phyloP scores from a whole-genome alignment of 2,329 filamentous ascomycete species.

The Neofusicoccum sp. region DNA sequence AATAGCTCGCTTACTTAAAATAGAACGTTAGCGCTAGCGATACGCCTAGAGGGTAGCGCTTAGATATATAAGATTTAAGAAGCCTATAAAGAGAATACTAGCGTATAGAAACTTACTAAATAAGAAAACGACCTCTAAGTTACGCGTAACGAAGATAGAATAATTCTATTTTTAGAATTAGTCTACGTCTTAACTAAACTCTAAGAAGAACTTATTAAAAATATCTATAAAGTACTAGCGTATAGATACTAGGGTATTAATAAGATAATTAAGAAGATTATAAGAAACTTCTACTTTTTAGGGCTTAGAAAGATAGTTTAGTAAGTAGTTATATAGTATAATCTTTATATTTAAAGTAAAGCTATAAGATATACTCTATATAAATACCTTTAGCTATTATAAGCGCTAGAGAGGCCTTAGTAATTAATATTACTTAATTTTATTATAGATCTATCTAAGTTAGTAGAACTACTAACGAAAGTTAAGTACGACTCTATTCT shows the following conservation, averaged over 20 bases:
- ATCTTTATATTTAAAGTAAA: too few species aligned
- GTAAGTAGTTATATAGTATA: not conserved
- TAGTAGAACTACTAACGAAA: too few species aligned
- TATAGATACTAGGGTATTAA: not conserved
- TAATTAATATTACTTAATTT: not conserved
- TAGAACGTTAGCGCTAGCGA: too few species aligned
- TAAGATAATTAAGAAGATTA: not conserved
- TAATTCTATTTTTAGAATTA: not conserved
- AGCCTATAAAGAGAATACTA: too few species aligned
- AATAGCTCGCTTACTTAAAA: too few species aligned
- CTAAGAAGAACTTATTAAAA: not conserved
- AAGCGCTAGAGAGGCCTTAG: too few species aligned
- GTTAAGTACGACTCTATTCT: not conserved
- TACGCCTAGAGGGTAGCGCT: too few species aligned
- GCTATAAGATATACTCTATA: too few species aligned
- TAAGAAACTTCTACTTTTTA: not conserved
- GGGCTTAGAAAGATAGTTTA: not conserved
- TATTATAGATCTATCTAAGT: not conserved
- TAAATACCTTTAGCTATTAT: too few species aligned
- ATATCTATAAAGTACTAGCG: too few species aligned
- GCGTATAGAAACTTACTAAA: not conserved
- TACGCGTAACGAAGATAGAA: not conserved
- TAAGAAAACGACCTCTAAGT: not conserved
- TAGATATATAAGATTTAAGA: too few species aligned
- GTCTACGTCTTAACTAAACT: not conserved